These are phyloP conservation scores for Penicillium frequentans DNA, from an alignment of 2,329 filamentous ascomycete species.

Conservation along the genomic window DNA sequence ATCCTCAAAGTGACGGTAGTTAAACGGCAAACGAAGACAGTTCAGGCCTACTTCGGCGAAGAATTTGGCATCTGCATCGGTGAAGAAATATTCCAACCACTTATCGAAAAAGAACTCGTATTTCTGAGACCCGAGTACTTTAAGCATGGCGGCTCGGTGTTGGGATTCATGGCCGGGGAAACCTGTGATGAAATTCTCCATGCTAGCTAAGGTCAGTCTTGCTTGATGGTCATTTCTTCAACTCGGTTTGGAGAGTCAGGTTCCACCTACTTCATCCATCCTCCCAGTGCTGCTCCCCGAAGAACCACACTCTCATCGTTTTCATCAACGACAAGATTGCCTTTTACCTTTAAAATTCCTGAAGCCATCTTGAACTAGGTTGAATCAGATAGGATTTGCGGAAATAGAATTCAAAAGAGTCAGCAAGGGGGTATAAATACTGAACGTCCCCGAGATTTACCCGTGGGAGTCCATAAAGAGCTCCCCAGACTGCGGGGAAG, in stretches of 20 bases:
- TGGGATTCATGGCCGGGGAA: conserved; percentile 60
- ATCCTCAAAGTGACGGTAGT: conserved; percentile 56
- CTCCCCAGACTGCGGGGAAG: not conserved
- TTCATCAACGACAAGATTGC: conserved; percentile 47
- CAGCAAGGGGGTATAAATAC: not conserved
- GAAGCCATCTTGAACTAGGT: conserved; percentile 21
- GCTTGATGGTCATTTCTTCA: not conserved
- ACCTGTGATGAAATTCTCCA: conserved; percentile 67
- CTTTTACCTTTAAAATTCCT: conserved; percentile 44
- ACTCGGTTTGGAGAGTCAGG: not conserved
- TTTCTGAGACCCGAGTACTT: conserved; percentile 57
- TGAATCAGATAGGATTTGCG: not conserved
- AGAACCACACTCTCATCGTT: conserved; percentile 50
- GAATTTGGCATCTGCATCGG: conserved; percentile 58
- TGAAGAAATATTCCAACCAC: conserved; percentile 60
- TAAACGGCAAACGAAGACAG: conserved; percentile 61
- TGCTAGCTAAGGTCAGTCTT: conserved; percentile 29
- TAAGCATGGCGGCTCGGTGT: conserved; percentile 54
- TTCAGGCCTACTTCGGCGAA: conserved; percentile 58
- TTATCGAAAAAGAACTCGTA: conserved; percentile 62
- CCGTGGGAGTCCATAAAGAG: not conserved
- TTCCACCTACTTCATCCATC: conserved; percentile 44
- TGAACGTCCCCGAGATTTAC: not conserved
- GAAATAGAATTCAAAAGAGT: not conserved
- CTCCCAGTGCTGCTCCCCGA: conserved; percentile 48